Base-by-base conservation (phyloP, 2,329 filamentous ascomycete species). In the Pseudogymnoascus sp. region DNA sequence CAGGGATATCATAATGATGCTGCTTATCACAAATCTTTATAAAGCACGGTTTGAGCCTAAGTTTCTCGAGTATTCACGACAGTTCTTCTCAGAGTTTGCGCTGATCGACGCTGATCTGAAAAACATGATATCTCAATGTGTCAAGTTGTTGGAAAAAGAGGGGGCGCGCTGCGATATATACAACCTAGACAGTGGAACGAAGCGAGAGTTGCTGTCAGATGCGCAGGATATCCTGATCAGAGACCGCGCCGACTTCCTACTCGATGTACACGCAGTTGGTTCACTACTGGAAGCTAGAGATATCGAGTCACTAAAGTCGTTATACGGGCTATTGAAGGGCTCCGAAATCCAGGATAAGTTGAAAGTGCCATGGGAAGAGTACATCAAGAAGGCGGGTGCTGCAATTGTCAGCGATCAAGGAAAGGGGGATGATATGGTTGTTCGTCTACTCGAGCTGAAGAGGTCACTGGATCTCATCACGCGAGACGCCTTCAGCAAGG, bases 11-110 rank as follows among this genome's bases (percentile, higher is more conserved):
- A 84, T 97, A 58, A 83, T 86, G 62, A 91, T 97, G 83, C 82
- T 97, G 64, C 87, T 95, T 67, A 84, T 92, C n/a, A 82, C 97
- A 50, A 85, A 86, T 60, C 84, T 93, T 3, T 99, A 97, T 72
- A 83, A 81, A 0, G 87, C 81, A 63, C 79, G 83, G 12, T 96
- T 99, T 67, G 94, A 97, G 73, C 86, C 88, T 3, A 77, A 79
- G 4, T 87, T 97, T 65, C 75, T 96, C 60, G 75, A 79, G 7
- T 74, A 81, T 5, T 94, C 93, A 0, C 80, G 84, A 60, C 70
- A 75, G 0, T 97, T 88, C 69, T 86, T 94, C 65, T 70, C 76
- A 22, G 77, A 82, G 4, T 94, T 92, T 78, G 88, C 88, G 8
- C 83, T 86, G 69, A 87, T 85, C 61, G 74, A 78, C 20, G 78